A percentile compares a stretch with the other conserved stretches of the same genome.
Conservation (phyloP, 23 red algal species). For the Gracilaria vermiculophylla region DNA sequence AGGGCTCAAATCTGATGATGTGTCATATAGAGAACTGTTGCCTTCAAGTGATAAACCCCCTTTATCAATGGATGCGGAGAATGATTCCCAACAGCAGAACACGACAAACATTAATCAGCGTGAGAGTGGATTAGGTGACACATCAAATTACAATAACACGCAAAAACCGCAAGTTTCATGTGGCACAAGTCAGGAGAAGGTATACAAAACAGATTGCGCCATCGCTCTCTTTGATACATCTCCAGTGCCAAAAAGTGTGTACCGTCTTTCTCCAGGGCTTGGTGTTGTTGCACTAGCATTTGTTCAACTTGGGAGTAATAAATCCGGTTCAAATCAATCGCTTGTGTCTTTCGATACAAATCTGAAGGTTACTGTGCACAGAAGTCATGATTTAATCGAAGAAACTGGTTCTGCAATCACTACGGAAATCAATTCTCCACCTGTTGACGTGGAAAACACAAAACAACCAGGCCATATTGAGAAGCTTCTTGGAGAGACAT, state of each 20-base stretch:
- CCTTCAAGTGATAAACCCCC: no score
- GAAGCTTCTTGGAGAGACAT: neutral
- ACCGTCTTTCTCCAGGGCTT: conserved; percentile 28
- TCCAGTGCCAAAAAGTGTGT: conserved; percentile 26
- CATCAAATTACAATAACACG: neutral
- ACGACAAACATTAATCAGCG: neutral
- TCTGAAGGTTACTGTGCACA: conserved; percentile 2
- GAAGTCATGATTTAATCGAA: neutral
- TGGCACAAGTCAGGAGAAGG: neutral
- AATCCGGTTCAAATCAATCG: neutral
- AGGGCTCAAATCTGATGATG: neutral
- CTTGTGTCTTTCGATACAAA: conserved; percentile 43
- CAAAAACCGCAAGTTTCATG: neutral
- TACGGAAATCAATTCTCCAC: neutral
- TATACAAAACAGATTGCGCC: conserved; percentile 7
- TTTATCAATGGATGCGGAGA: neutral
- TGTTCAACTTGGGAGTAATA: neutral
- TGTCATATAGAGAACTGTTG: neutral
- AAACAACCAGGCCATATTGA: neutral
- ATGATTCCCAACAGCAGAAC: neutral
- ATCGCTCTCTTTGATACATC: conserved; percentile 49
- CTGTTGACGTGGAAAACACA: neutral
- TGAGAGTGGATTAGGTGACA: neutral
- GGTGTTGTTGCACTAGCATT: conserved; percentile 20
- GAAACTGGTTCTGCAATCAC: conserved; percentile 24